Conservation (phyloP, 345 rosid genomes). For the Aegle marmelos region DNA sequence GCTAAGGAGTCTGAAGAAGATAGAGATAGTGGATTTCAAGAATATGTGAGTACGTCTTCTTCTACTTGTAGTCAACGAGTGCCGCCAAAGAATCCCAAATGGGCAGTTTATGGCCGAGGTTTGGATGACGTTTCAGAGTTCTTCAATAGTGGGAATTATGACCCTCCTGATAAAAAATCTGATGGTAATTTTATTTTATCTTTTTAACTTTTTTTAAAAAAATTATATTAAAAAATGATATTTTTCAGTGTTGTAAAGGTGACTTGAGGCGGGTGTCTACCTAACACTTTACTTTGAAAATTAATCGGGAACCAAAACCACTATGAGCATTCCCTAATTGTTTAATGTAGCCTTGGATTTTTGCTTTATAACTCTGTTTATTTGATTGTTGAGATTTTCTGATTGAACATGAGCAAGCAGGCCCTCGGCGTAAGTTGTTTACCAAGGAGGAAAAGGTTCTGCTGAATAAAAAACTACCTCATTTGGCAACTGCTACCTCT, state of each 20-base stretch:
- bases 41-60: not conserved
- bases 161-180: slow-evolving; percentile 47
- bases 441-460: slow-evolving; percentile 74
- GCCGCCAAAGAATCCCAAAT: slow-evolving; percentile 75
- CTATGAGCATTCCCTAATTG: not conserved
- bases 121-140: slow-evolving; percentile 73
- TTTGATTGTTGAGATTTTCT: not conserved
- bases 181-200: slow-evolving; percentile 40
- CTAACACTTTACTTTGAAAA: not conserved
- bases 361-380: not conserved
- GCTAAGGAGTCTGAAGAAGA: slow-evolving; percentile 20
- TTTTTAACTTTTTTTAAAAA: too few species aligned
- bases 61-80: slow-evolving; percentile 43
- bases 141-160: slow-evolving; percentile 57
- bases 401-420: slow-evolving; percentile 31
- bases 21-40: slow-evolving; percentile 12
- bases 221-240: not conserved
- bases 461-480: slow-evolving; percentile 65
- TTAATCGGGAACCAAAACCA: too few species aligned
- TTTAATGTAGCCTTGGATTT: not conserved
- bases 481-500: slow-evolving; percentile 68
- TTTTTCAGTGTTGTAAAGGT: too few species aligned
- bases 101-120: slow-evolving; percentile 93
- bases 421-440: slow-evolving; percentile 64
- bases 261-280: too few species aligned